Evolutionary conservation across 768 basidiomycete genomes (phyloP).

Genomic region (Leccinum olivaceopallidum): DNA sequence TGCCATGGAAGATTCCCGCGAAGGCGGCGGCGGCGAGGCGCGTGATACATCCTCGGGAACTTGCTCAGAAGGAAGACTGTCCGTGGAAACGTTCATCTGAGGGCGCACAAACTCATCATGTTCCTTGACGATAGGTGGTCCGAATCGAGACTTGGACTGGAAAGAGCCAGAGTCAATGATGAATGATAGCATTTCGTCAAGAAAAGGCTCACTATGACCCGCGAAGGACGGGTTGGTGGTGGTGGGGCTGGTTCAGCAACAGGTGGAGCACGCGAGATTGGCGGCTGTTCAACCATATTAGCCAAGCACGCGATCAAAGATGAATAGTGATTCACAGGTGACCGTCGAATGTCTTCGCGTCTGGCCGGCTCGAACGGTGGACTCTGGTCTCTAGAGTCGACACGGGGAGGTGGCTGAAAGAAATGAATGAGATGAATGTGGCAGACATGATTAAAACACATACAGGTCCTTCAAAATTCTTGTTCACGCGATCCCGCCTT

Average conservation of each 20-base stretch:
- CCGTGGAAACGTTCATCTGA: constrained; percentile 15
- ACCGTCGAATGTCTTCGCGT: constrained; percentile 15
- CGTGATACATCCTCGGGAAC: constrained; percentile 19
- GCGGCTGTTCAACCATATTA: constrained; percentile 16
- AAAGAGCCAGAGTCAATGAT: neutral
- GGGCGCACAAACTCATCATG: constrained; percentile 7
- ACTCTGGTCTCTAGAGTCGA: constrained; percentile 1
- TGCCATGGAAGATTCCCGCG: constrained; percentile 30
- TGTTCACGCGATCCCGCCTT: constrained; percentile 17
- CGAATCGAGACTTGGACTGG: constrained; percentile 33
- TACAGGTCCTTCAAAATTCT: constrained; percentile 28
- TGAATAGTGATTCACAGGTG: constrained; percentile 20
- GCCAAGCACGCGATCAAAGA: neutral
- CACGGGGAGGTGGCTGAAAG: constrained; percentile 21
- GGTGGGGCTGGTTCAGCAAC: constrained; percentile 10
- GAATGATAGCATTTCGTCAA: no score
- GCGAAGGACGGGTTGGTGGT: constrained; percentile 14
- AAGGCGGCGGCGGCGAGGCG: constrained; percentile 31
- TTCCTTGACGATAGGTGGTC: constrained; percentile 31
- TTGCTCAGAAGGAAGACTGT: constrained; percentile 16
- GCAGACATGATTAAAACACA: neutral
- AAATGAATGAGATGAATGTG: constrained; percentile 9
- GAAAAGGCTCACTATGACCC: constrained; percentile 15
- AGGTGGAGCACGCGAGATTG: constrained; percentile 5
- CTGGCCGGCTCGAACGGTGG: constrained; percentile 2